These are phyloP conservation scores for Craterostigma plantagineum DNA, from an alignment of 257 asterid species.

Conservation along the genomic window DNA sequence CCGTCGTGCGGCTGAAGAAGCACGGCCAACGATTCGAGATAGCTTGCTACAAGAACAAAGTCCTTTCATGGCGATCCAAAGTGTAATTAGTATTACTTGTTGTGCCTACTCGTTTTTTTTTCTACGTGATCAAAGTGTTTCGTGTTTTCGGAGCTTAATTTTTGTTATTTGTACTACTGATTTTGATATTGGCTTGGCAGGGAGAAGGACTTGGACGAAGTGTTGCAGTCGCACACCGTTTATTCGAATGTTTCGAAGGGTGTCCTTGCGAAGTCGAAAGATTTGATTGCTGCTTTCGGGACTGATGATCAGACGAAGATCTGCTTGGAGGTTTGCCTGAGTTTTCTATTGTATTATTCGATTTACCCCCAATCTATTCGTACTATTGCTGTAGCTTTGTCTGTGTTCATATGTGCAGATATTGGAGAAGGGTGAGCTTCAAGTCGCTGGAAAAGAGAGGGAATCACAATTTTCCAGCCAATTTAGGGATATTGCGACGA, in stretches of 20 bases:
- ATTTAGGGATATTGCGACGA: constrained; percentile 84
- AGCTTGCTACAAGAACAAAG: constrained; percentile 97
- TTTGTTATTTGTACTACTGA: constrained; percentile 2
- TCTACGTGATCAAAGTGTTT: background rate
- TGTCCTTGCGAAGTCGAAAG: constrained; percentile 73
- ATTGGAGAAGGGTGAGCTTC: constrained; percentile 94
- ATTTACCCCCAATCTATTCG: too few species aligned
- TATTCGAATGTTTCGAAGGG: constrained; percentile 89
- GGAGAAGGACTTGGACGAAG: constrained; percentile 95
- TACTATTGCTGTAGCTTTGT: too few species aligned
- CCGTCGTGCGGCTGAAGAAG: constrained; percentile 89
- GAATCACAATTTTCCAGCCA: constrained; percentile 82
- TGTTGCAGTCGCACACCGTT: constrained; percentile 81
- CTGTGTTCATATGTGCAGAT: constrained; percentile 26
- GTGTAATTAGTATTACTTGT: constrained; percentile 27
- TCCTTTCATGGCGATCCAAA: constrained; percentile 84
- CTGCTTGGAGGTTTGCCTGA: constrained; percentile 50
- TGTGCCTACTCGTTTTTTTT: too few species aligned
- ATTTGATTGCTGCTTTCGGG: constrained; percentile 62
- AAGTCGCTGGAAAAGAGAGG: constrained; percentile 97
- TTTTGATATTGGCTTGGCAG: constrained; percentile 17
- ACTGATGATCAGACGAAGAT: constrained; percentile 66
- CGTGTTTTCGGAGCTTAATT: background rate
- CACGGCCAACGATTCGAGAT: constrained; percentile 81
- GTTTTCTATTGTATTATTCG: constrained; percentile 1